Evolutionary conservation across 1,284 basidiomycete species (phyloP).

Genomic region (Flammula alnicola): DNA sequence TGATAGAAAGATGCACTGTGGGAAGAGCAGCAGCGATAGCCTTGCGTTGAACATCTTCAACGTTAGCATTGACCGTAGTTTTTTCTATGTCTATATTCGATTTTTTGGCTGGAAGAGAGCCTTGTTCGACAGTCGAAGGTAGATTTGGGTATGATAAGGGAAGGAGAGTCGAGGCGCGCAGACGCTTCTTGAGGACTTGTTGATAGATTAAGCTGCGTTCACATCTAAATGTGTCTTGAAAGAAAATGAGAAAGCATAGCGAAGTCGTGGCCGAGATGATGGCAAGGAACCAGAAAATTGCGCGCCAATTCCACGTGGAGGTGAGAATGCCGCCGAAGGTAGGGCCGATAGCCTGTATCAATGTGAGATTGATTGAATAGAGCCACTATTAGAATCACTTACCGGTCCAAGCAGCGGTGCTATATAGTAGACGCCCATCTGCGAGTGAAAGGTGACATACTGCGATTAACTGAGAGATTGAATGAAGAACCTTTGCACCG

Average conservation of each 20-base stretch:
- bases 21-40: conserved; percentile 33
- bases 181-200: conserved; percentile 48
- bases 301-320: conserved; percentile 74
- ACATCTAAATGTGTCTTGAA: conserved; percentile 83
- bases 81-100: conserved; percentile 22
- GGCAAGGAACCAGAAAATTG: conserved; percentile 81
- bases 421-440: conserved; percentile 79
- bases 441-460: background rate
- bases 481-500: conserved; percentile 60
- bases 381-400: conserved; percentile 18
- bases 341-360: conserved; percentile 60
- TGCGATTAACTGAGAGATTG: background rate
- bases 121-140: too few species aligned
- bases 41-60: conserved; percentile 14
- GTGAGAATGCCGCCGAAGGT: conserved; percentile 75
- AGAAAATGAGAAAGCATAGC: conserved; percentile 65
- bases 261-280: conserved; percentile 63
- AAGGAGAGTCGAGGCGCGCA: conserved; percentile 22
- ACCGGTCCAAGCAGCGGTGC: conserved; percentile 60
- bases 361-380: background rate
- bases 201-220: conserved; percentile 84
- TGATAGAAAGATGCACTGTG: conserved; percentile 57
- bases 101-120: conserved; percentile 8
- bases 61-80: conserved; percentile 14
- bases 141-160: too few species aligned